Conservation (phyloP, 345 rosid genomes). For the Euphorbia pulcherrima region DNA sequence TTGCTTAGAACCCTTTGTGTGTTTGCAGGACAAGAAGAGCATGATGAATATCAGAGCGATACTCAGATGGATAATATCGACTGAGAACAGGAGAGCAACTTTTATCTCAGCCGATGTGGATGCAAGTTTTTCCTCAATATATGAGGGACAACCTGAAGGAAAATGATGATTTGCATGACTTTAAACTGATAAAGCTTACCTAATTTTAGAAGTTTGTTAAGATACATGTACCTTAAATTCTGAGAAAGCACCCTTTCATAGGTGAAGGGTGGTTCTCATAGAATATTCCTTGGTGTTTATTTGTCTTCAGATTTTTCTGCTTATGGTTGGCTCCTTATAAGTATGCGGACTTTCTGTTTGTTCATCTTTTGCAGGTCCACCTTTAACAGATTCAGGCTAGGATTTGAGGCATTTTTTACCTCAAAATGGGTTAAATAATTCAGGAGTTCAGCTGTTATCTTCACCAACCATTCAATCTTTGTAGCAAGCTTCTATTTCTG, state of each 20-base stretch:
- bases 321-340: slow-evolving; percentile 40
- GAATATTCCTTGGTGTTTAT: slow-evolving; percentile 39
- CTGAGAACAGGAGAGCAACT: not conserved
- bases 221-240: slow-evolving; percentile 17
- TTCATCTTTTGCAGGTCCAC: slow-evolving; percentile 61
- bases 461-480: slow-evolving; percentile 45
- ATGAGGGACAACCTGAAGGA: not conserved
- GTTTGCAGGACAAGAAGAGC: slow-evolving; percentile 31
- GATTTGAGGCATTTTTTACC: slow-evolving; percentile 35
- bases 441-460: slow-evolving; percentile 47
- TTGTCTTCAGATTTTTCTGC: slow-evolving; percentile 38
- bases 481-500: slow-evolving; percentile 52
- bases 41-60: slow-evolving; percentile 6
- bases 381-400: slow-evolving; percentile 38
- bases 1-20: slow-evolving; percentile 8
- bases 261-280: slow-evolving; percentile 24
- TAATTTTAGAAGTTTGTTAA: slow-evolving; percentile 17
- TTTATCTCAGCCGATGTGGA: not conserved
- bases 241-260: slow-evolving; percentile 15
- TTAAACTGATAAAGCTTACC: not conserved
- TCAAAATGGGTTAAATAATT: slow-evolving; percentile 42
- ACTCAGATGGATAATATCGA: slow-evolving; percentile 6
- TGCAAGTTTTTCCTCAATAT: not conserved
- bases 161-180: not conserved
- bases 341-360: slow-evolving; percentile 38